Base-by-base conservation (phyloP, 805 yeast species). In the Monosporozyma aerobia region DNA sequence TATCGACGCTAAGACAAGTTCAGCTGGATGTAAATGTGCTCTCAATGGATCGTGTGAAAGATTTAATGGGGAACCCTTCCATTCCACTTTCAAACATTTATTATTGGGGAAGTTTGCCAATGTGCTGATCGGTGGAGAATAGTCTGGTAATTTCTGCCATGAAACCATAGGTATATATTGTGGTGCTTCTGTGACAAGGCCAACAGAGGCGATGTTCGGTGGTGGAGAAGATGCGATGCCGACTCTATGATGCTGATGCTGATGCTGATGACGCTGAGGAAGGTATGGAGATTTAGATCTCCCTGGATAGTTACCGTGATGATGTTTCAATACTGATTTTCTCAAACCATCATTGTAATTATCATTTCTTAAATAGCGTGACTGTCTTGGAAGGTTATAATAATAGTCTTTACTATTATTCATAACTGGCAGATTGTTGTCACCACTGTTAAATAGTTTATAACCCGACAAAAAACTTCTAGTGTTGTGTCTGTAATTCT, bases 31-130 rank as follows among this genome's bases (percentile, higher is more conserved):
- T 58, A 94, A 76, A 60, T 83, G 77, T 47, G 72, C 71, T 49
- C 78, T 69, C 59, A 87, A 77, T 22, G 96, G 95, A 69, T 94
- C 98, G 33, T 69, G 62, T 16, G 84, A 75, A 53, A 92, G 77
- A 68, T 87, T 95, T 97, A 92, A 90, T 39, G 97, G 95, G 61
- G 90, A 95, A 10, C 98, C 99, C 72, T 90, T 92, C 99, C 99
- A 92, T 68, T 92, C 98, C 37, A 95, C 87, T 64, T 85, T 85
- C 60, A 90, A 75, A 58, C 88, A 82, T 71, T 85, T 82, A 53
- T 77, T 72, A 62, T 81, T 83, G 57, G 74, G 80, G 8, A 51
- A 33, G 14, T 35, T 47, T 5, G 96, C 95, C 56, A 90, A 73
- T 1, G 85, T 75, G 2, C 74, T 62, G 13, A 80, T 59, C 19